These are phyloP conservation scores for Lepidium africanum DNA, from an alignment of 345 rosid species.

Conservation along the genomic window DNA sequence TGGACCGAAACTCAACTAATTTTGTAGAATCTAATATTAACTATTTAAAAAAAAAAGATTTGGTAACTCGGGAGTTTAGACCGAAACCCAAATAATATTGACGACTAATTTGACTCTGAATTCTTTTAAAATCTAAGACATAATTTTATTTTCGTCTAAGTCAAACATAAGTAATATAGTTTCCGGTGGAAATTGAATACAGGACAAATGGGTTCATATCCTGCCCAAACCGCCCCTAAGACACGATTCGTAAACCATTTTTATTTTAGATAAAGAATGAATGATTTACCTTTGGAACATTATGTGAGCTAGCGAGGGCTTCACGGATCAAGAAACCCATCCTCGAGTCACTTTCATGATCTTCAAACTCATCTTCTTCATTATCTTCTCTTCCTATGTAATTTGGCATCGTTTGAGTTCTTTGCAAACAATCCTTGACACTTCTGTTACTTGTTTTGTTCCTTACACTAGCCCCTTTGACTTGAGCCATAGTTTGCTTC, in stretches of 20 bases:
- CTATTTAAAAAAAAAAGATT: too few relatives aligned
- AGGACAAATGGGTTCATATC: too few relatives aligned
- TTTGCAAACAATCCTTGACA: conserved; percentile 22
- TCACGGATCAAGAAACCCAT: conserved; percentile 56
- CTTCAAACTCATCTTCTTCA: conserved; percentile 27
- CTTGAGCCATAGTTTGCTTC: neutral
- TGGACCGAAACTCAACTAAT: too few relatives aligned
- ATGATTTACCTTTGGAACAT: conserved; percentile 32
- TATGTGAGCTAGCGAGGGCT: conserved; percentile 37
- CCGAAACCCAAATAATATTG: too few relatives aligned
- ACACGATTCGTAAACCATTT: neutral
- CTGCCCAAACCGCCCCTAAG: too few relatives aligned
- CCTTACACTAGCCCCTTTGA: neutral
- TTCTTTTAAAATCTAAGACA: too few relatives aligned
- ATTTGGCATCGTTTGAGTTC: conserved; percentile 47
- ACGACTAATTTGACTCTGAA: too few relatives aligned
- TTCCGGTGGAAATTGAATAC: too few relatives aligned
- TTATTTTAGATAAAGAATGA: neutral
- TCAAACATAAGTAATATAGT: too few relatives aligned
- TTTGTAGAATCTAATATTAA: too few relatives aligned
- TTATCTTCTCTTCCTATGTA: conserved; percentile 19
- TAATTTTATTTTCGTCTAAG: too few relatives aligned
- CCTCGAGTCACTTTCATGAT: conserved; percentile 38
- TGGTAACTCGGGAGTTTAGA: too few relatives aligned
- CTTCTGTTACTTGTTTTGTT: conserved; percentile 3